These are phyloP conservation scores for Solanum hybrid DNA, from an alignment of 305 asterid species.

Conservation along the genomic window DNA sequence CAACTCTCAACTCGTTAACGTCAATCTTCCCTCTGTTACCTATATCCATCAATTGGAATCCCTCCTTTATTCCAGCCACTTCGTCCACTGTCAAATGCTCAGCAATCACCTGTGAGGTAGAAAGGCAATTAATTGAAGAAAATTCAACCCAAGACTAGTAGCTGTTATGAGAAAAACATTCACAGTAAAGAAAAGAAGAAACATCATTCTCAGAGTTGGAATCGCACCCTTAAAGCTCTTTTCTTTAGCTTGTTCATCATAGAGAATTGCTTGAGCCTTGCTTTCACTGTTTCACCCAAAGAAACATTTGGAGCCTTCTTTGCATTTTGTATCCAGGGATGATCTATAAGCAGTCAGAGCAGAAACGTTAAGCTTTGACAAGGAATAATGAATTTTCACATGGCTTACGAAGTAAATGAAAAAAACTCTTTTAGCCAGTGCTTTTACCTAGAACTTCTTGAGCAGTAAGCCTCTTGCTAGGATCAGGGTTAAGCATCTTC, in stretches of 20 bases:
- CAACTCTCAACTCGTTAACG: constrained; percentile 50
- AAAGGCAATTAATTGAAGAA: constrained; percentile 10
- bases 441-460: constrained; percentile 66
- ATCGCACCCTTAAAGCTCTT: constrained; percentile 51
- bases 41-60: constrained; percentile 56
- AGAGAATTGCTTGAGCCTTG: constrained; percentile 68
- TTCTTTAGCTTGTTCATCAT: constrained; percentile 76
- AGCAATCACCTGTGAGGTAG: constrained; percentile 49
- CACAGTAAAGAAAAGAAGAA: constrained; percentile 1
- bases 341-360: constrained; percentile 35
- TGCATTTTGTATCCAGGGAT: constrained; percentile 72
- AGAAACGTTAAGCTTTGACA: neutral
- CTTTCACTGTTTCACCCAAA: constrained; percentile 58
- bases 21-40: constrained; percentile 61
- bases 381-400: neutral
- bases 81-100: constrained; percentile 67
- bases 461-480: constrained; percentile 63
- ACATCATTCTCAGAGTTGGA: neutral
- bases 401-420: neutral
- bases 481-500: constrained; percentile 79
- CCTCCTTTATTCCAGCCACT: constrained; percentile 67
- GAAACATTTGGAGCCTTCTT: constrained; percentile 65
- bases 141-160: constrained; percentile 2
- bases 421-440: neutral
- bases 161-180: neutral